Evolutionary conservation across 352 stramenopile genomes (phyloP).

Genomic region (Phytopythium boreale): DNA sequence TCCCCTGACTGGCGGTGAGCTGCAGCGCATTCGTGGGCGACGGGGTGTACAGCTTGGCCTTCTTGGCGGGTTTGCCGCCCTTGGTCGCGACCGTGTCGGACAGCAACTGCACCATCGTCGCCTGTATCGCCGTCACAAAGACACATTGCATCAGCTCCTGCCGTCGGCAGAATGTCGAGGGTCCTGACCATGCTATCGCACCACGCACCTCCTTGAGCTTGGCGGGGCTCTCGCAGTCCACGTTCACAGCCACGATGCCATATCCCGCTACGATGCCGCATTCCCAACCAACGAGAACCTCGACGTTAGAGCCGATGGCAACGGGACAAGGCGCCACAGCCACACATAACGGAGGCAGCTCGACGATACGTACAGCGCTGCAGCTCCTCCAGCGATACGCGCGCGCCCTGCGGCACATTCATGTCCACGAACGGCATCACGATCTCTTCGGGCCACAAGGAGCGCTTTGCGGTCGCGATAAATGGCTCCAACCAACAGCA

Average conservation of each 20-base stretch:
- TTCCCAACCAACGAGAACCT: neutral
- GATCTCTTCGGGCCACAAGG: no score
- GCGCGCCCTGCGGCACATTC: conserved; percentile 51
- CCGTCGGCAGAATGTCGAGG: neutral
- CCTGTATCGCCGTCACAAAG: neutral
- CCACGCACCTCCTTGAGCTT: conserved; percentile 48
- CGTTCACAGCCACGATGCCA: conserved; percentile 53
- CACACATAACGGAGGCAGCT: neutral
- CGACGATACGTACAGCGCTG: conserved; percentile 43
- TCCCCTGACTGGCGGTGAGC: conserved; percentile 17
- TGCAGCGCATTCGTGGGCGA: conserved; percentile 36
- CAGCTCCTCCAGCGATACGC: conserved; percentile 56
- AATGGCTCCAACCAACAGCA: no score
- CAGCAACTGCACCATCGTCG: neutral
- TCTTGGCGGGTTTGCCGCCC: conserved; percentile 47
- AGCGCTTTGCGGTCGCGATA: no score
- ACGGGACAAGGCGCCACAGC: conserved; percentile 3
- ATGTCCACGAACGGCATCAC: conserved; percentile 70
- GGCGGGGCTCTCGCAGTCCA: conserved; percentile 41
- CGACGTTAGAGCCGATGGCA: neutral
- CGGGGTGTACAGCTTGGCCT: conserved; percentile 59
- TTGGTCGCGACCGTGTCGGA: conserved; percentile 4
- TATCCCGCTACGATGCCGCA: conserved; percentile 49
- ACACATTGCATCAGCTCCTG: neutral
- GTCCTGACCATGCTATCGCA: neutral